Evolutionary conservation across 352 stramenopile genomes (phyloP).

Genomic region (Lagenidium giganteum): DNA sequence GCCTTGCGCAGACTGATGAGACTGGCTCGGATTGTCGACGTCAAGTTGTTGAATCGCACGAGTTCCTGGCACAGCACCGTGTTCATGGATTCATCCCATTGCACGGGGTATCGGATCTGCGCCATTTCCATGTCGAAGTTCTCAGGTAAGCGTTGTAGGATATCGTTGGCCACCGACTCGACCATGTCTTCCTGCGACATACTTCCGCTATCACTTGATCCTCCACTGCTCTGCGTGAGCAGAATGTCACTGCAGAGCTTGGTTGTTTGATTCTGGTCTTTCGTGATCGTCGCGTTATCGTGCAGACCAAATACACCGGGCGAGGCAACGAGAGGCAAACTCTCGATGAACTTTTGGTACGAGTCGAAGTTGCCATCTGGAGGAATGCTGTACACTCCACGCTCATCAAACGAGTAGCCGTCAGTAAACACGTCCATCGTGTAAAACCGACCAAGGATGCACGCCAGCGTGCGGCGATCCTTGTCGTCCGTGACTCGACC

Average conservation of each 20-base stretch:
- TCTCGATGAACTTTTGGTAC: constrained; percentile 83
- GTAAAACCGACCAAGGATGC: constrained; percentile 72
- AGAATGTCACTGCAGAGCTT: constrained; percentile 92
- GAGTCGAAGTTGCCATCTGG: constrained; percentile 65
- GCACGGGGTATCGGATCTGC: constrained; percentile 88
- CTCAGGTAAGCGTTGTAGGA: constrained; percentile 73
- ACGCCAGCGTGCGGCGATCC: constrained; percentile 70
- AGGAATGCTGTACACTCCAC: constrained; percentile 66
- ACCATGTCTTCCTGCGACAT: constrained; percentile 88
- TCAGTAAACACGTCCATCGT: constrained; percentile 58
- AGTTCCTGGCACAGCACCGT: constrained; percentile 93
- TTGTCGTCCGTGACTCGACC: constrained; percentile 84
- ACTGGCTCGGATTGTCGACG: constrained; percentile 82
- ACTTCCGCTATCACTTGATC: constrained; percentile 45
- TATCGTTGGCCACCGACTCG: constrained; percentile 81
- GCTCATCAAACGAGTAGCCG: constrained; percentile 63
- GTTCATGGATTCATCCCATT: constrained; percentile 94
- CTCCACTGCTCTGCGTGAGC: constrained; percentile 83
- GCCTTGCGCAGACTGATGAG: constrained; percentile 87
- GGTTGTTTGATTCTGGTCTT: constrained; percentile 93
- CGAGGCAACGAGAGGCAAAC: constrained; percentile 78
- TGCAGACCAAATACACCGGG: constrained; percentile 92
- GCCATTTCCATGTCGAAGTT: constrained; percentile 93
- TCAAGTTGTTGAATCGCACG: constrained; percentile 91
- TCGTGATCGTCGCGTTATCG: constrained; percentile 93